Base-by-base conservation (phyloP, 352 stramenopile species). In the Thalassiosira ordinaria region DNA sequence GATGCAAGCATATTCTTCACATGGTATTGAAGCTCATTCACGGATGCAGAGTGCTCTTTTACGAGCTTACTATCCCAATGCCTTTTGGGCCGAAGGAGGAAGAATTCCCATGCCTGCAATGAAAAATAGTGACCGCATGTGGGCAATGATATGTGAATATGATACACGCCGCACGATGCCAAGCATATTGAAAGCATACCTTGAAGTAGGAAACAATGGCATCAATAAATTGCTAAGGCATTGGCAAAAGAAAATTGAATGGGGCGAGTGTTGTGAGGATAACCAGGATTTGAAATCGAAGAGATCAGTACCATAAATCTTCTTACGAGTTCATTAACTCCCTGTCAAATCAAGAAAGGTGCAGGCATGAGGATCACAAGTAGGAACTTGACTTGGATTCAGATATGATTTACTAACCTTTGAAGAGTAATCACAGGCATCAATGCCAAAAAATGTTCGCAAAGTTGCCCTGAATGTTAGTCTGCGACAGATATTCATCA, bases 171-270 rank as follows among this genome's bases (percentile, higher is more conserved):
- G n/a, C n/a, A 41, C 33, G 33, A 5, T 11, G 33, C 33, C 33
- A 41, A 41, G 11, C 33, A 41, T 11, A 41, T 11, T 11, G 5
- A 41, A 41, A 5, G 11, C 33, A 41, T 41, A 41, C 33, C 24
- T 81, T 81, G 31, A 81, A 81, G 33, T 75, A 81, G n/a, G 33
- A 44, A 39, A 81, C 46, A 55, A 81, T 77, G 46, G 73, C 52
- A 35, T 75, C 46, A 14, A 81, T 81, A n/a, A 60, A 69, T 14
- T 63, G 22, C 4, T 41, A 11, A 41, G 33, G 11, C 33, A n/a
- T n/a, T n/a, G n/a, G n/a, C n/a, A n/a, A n/a, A n/a, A n/a, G n/a
- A n/a, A n/a, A n/a, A n/a, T n/a, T n/a, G n/a, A n/a, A n/a, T n/a
- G n/a, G n/a, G n/a, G n/a, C n/a, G n/a, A n/a, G n/a, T n/a, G n/a